Evolutionary conservation across 2,329 filamentous ascomycete species (phyloP), one percentile per base, ranked within the genome.

Genomic region (Seiridium cupressi): DNA sequence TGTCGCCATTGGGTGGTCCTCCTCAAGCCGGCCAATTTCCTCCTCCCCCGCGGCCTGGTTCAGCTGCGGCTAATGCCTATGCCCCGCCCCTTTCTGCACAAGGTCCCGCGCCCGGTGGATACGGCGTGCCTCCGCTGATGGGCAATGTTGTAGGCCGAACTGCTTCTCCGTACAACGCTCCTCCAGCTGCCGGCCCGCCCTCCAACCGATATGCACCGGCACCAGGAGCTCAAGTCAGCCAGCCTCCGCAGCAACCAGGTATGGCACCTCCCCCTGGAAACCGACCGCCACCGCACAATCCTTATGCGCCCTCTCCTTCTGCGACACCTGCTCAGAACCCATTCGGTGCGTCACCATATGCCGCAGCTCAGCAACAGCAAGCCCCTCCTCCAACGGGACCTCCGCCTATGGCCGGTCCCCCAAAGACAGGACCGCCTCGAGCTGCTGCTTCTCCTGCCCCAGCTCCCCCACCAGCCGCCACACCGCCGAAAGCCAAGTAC

Each of bases 81-180:
- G 86, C 87, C 8, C 89, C 89, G 47, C 79, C 85, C 57, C 77
- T 81, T 5, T 76, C 82, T 9, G 69, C 76, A 11, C 75, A 77
- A 62, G 68, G 18, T 26, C 18, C 65, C 60, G 62, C 68, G 40
- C 67, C 68, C 62, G 63, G 68, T 46, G 62, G 72, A 34, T 51
- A 66, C 54, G 66, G 69, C 13, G 51, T 73, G 35, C 68, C 76
- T 57, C 84, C 84, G 49, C 81, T 87, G 47, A 84, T 86, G 54
- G 67, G 69, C 35, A 67, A 72, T 58, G 66, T 71, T 26, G 83
- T 92, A 56, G 84, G 88, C 31, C 88, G 92, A 64, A 92, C 89
- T 35, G 84, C 89, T 4, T 97, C 93, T 34, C 93, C 93, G 5
- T 97, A 97, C 75, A 92, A 93, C 69, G 86, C 90, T 44, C 90